These are phyloP conservation scores for Saitozyma sp. DNA, from an alignment of 768 basidiomycete species.

Conservation along the genomic window DNA sequence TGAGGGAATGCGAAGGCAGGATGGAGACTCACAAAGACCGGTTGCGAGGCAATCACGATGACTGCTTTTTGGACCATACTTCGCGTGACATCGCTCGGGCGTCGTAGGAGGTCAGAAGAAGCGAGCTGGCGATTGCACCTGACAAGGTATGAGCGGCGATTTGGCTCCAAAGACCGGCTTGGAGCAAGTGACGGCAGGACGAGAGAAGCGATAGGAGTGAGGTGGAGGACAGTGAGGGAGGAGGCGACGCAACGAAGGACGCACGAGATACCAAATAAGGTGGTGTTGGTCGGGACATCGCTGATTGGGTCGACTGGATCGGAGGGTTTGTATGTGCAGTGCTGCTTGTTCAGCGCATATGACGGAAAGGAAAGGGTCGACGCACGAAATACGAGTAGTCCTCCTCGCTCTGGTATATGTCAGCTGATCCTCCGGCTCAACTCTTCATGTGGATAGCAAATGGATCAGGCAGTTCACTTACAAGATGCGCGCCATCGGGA, in stretches of 20 bases:
- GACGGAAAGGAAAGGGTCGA: neutral
- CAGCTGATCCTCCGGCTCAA: neutral
- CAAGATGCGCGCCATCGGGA: slow-evolving; percentile 94
- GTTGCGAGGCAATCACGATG: slow-evolving; percentile 73
- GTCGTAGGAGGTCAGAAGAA: slow-evolving; percentile 71
- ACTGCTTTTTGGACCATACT: slow-evolving; percentile 98
- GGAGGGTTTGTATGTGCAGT: slow-evolving; percentile 44
- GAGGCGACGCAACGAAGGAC: slow-evolving; percentile 38
- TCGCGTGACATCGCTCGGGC: slow-evolving; percentile 78
- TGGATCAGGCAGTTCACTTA: slow-evolving; percentile 44
- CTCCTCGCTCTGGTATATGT: slow-evolving; percentile 66
- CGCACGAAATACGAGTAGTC: slow-evolving; percentile 88
- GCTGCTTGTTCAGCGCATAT: slow-evolving; percentile 24
- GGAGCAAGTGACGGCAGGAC: too few species aligned
- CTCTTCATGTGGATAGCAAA: too few species aligned
- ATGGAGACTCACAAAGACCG: slow-evolving; percentile 48
- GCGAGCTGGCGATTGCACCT: slow-evolving; percentile 96
- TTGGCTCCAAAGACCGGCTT: too few species aligned
- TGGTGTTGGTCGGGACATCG: slow-evolving; percentile 55
- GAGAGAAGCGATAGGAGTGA: too few species aligned
- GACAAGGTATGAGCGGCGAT: neutral
- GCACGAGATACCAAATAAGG: slow-evolving; percentile 94
- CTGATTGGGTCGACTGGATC: slow-evolving; percentile 19
- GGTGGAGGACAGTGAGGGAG: too few species aligned
- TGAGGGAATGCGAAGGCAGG: neutral